These are phyloP conservation scores for Microcyclospora pomicola DNA, from an alignment of 2,329 filamentous ascomycete species.

Conservation along the genomic window DNA sequence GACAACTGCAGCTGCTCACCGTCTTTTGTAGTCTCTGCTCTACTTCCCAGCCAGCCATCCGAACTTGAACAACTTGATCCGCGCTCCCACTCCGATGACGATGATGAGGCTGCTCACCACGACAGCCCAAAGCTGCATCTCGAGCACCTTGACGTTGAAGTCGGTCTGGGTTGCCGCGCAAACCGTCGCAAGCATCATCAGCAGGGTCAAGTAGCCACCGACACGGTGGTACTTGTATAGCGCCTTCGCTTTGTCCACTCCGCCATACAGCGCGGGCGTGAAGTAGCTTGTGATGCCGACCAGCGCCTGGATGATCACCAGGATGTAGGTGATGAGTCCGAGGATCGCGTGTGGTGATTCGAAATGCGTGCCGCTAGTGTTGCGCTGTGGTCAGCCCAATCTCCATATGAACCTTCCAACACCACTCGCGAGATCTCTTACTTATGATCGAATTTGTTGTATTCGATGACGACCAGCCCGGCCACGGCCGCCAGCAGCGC, in stretches of 20 bases:
- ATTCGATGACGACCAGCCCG: slow-evolving; percentile 59
- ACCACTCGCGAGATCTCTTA: too few relatives aligned
- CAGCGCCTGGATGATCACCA: slow-evolving; percentile 58
- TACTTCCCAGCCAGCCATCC: slow-evolving; percentile 37
- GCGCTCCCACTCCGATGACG: slow-evolving; percentile 57
- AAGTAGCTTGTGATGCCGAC: slow-evolving; percentile 78
- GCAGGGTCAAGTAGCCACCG: slow-evolving; percentile 59
- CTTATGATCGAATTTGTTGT: slow-evolving; percentile 61
- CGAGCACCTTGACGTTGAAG: slow-evolving; percentile 54
- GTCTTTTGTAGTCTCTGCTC: not conserved
- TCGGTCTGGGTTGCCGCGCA: slow-evolving; percentile 61
- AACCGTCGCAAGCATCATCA: slow-evolving; percentile 61
- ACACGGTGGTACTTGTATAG: slow-evolving; percentile 83
- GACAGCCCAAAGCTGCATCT: slow-evolving; percentile 65
- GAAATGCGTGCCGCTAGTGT: slow-evolving; percentile 49
- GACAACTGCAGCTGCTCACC: too few relatives aligned
- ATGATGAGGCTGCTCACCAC: slow-evolving; percentile 52
- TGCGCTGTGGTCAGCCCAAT: too few relatives aligned
- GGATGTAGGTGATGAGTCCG: slow-evolving; percentile 59
- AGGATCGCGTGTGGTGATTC: slow-evolving; percentile 69
- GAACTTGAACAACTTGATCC: slow-evolving; percentile 73
- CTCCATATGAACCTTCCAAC: too few relatives aligned
- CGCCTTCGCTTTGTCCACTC: slow-evolving; percentile 62
- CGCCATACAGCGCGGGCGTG: slow-evolving; percentile 59
- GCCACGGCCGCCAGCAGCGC: slow-evolving; percentile 48